Evolutionary conservation across 306 rosid species (phyloP).

Genomic region (Vigna angularis): DNA sequence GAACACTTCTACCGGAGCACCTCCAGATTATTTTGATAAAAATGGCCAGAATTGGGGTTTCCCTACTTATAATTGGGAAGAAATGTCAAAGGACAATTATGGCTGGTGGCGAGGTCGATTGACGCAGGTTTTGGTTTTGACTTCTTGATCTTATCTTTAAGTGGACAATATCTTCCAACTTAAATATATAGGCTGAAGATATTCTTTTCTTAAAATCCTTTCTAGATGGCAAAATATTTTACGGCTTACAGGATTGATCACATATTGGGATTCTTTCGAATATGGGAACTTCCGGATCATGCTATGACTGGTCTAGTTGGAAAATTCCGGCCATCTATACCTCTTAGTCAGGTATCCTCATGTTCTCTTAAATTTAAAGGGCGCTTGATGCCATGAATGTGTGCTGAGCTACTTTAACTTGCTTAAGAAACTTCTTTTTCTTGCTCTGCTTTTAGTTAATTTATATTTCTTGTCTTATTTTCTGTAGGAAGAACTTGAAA

Average conservation of each 20-base stretch:
- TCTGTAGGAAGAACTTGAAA: slow-evolving; percentile 92
- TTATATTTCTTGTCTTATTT: slow-evolving; percentile 30
- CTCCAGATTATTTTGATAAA: slow-evolving; percentile 99
- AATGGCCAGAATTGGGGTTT: slow-evolving; percentile 99
- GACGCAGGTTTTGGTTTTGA: slow-evolving; percentile 74
- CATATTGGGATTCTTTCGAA: slow-evolving; percentile 93
- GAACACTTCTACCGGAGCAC: slow-evolving; percentile 98
- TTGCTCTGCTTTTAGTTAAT: slow-evolving; percentile 6
- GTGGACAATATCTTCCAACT: slow-evolving; percentile 32
- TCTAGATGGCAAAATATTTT: slow-evolving; percentile 96
- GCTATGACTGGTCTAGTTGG: slow-evolving; percentile 89
- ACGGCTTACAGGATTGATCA: slow-evolving; percentile 98
- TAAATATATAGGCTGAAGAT: slow-evolving; percentile 36
- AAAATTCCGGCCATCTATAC: slow-evolving; percentile 95
- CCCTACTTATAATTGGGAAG: slow-evolving; percentile 99
- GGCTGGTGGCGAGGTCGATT: slow-evolving; percentile 97
- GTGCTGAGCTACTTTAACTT: slow-evolving; percentile 20
- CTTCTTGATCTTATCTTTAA: slow-evolving; percentile 16
- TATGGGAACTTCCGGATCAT: slow-evolving; percentile 99
- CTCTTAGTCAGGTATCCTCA: slow-evolving; percentile 79
- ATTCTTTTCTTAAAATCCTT: slow-evolving; percentile 44
- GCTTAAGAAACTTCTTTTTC: slow-evolving; percentile 1
- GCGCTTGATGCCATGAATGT: slow-evolving; percentile 25
- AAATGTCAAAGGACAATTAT: slow-evolving; percentile 94
- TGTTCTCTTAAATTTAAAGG: slow-evolving; percentile 27